phyloP scores from a whole-genome alignment of 495 filamentous ascomycete genomes.

The Penicillium bovifimosum region DNA sequence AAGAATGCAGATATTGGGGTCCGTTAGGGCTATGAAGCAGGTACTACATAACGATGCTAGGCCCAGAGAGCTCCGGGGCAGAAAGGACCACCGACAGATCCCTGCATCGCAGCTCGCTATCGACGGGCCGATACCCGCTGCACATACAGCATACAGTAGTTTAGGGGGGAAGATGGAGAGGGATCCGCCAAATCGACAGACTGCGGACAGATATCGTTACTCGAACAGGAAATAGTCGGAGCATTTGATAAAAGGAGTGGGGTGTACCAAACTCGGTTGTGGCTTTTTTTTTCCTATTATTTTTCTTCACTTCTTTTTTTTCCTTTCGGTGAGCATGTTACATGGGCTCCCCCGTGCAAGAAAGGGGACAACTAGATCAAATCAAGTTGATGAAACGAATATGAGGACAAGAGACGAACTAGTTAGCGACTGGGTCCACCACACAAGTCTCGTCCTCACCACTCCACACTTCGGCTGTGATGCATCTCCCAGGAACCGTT shows the following conservation, averaged over 20 bases:
- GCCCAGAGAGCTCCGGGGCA: background rate
- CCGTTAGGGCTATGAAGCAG: background rate
- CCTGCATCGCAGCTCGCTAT: conserved; percentile 30
- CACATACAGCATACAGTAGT: conserved; percentile 27
- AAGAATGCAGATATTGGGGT: background rate
- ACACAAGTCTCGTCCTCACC: background rate
- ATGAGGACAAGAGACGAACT: background rate
- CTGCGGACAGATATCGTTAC: background rate
- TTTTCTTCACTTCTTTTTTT: background rate
- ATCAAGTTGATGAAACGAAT: background rate
- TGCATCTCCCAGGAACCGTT: conserved; percentile 2
- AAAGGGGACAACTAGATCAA: too few species aligned
- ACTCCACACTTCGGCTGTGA: conserved; percentile 8
- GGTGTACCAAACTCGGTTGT: background rate
- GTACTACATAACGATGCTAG: background rate
- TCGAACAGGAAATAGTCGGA: background rate
- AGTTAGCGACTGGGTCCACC: conserved; percentile 2
- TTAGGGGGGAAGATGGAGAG: conserved; percentile 3
- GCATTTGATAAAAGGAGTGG: background rate
- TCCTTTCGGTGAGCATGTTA: background rate
- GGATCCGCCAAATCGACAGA: conserved; percentile 8
- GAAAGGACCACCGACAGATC: conserved; percentile 12
- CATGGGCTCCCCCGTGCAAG: too few species aligned
- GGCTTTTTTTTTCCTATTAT: conserved; percentile 1
- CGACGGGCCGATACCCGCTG: conserved; percentile 35